Evolutionary conservation across 108 stramenopile species (phyloP), one percentile per base, ranked within the genome.

Genomic region (Cyclotella atomus): DNA sequence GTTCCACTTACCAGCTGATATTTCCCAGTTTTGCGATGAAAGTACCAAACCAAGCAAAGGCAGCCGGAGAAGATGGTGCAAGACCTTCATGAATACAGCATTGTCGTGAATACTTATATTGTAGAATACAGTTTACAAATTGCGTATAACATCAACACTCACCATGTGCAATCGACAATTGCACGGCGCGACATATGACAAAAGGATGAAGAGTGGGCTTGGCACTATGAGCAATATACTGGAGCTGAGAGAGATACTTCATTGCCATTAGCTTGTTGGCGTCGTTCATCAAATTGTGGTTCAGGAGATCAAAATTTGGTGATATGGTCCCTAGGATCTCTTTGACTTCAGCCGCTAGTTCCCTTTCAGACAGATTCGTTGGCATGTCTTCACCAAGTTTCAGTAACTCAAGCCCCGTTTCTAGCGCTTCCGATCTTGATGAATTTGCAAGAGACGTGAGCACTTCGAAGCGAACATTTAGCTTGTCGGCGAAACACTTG

Each of bases 311-410:
- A n/a, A n/a, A n/a, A n/a, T n/a, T n/a, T n/a, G n/a, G n/a, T n/a
- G n/a, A n/a, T n/a, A n/a, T n/a, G n/a, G n/a, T n/a, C n/a, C n/a
- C n/a, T n/a, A n/a, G n/a, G n/a, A n/a, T n/a, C n/a, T n/a, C n/a
- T n/a, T n/a, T n/a, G n/a, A n/a, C n/a, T n/a, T n/a, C n/a, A n/a
- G n/a, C n/a, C n/a, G n/a, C 44, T 4, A 72, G 2, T 25, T 19
- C 61, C 3, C 10, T 20, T 14, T 54, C 33, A 19, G 66, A 41
- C 17, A 59, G n/a, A 4, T 9, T 35, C 15, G 4, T 20, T n/a
- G 67, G 73, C 9, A 59, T 20, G 56, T 25, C 44, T 36, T 75
- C 54, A 8, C 66, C 73, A 68, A 75, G 73, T 20, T 54, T 52
- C 32, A 74, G 19, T 24, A 54, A 46, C 4, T 15, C 2, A 27